Conservation (phyloP, 2,329 filamentous ascomycete species). For the Neofusicoccum parvum region DNA sequence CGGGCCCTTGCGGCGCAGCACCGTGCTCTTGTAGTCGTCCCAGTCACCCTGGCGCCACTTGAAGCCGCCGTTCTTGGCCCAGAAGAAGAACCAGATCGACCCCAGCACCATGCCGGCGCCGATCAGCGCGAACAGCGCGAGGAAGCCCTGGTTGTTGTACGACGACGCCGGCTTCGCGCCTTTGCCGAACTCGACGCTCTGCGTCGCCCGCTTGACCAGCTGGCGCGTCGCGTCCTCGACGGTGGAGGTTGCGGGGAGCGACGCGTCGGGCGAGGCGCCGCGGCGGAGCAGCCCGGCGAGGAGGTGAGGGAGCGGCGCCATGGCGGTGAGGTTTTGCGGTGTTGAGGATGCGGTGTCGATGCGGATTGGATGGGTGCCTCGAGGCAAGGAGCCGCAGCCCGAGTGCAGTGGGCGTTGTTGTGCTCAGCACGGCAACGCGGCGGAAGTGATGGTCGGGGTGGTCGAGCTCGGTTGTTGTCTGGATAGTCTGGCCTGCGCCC, state of each 20-base stretch:
- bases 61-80: slow-evolving; percentile 95
- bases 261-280: neutral
- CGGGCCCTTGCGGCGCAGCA: slow-evolving; percentile 82
- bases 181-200: slow-evolving; percentile 28
- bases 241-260: neutral
- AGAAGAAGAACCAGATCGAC: slow-evolving; percentile 95
- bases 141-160: slow-evolving; percentile 63
- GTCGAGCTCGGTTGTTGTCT: neutral
- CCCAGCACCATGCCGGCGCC: slow-evolving; percentile 73
- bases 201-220: slow-evolving; percentile 6
- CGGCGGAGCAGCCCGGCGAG: slow-evolving; percentile 8
- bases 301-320: slow-evolving; percentile 13
- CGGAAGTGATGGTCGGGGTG: neutral
- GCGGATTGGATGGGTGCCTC: neutral
- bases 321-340: neutral
- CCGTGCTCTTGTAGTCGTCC: slow-evolving; percentile 98
- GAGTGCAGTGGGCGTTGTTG: neutral
- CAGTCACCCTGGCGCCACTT: slow-evolving; percentile 83
- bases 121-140: slow-evolving; percentile 86
- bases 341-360: neutral
- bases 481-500: neutral
- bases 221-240: neutral
- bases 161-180: slow-evolving; percentile 40
- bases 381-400: neutral
- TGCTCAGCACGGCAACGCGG: neutral